These are phyloP conservation scores for Penicillium sp. DNA, from an alignment of 2,329 filamentous ascomycete species.

Conservation along the genomic window DNA sequence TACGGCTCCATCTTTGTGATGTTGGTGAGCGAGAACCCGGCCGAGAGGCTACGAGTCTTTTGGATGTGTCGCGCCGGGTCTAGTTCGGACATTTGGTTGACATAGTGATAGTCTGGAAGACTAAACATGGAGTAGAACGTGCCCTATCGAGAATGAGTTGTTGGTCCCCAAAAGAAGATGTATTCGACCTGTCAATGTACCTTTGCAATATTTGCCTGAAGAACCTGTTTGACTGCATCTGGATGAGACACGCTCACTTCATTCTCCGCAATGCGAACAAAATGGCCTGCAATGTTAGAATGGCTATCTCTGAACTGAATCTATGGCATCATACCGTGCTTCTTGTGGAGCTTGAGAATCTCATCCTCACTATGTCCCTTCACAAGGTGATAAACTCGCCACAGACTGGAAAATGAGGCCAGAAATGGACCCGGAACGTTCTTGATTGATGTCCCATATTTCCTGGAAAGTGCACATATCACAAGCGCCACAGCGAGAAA, in stretches of 20 bases:
- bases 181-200: conserved; percentile 1
- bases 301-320: too few species aligned
- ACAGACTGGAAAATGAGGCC: conserved; percentile 42
- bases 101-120: conserved; percentile 44
- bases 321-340: conserved; percentile 34
- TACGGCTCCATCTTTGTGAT: conserved; percentile 30
- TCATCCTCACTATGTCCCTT: conserved; percentile 42
- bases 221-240: conserved; percentile 40
- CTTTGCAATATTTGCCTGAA: conserved; percentile 29
- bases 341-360: conserved; percentile 40
- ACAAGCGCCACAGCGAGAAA: neutral
- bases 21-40: conserved; percentile 31
- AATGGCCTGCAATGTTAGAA: conserved; percentile 30
- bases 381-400: conserved; percentile 41
- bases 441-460: conserved; percentile 51
- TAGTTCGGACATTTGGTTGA: conserved; percentile 42
- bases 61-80: conserved; percentile 38
- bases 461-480: conserved; percentile 19
- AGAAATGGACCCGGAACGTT: conserved; percentile 46
- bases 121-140: conserved; percentile 38
- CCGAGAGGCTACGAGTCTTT: conserved; percentile 33
- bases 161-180: neutral
- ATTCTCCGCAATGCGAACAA: conserved; percentile 47
- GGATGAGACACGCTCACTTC: conserved; percentile 49
- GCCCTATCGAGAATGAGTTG: conserved; percentile 25